Conservation (phyloP, 2,329 filamentous ascomycete genomes). For the Aspergillus flavus region DNA sequence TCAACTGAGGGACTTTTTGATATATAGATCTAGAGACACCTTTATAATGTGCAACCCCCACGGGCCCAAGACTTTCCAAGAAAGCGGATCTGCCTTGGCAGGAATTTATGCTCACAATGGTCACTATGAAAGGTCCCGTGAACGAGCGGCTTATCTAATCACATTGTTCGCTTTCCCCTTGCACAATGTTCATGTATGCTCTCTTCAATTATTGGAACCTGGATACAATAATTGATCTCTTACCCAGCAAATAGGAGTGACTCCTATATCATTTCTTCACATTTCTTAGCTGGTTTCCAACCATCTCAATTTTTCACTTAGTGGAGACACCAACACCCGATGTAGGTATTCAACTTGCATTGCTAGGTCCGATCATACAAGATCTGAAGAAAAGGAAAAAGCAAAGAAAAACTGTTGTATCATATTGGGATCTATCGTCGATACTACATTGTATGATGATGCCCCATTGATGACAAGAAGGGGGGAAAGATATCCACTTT, state of each 20-base stretch:
- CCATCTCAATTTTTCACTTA: background rate
- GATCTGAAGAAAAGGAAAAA: background rate
- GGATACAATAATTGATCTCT: background rate
- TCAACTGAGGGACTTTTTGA: background rate
- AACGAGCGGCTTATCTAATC: background rate
- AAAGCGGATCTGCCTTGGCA: background rate
- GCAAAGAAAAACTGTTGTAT: background rate
- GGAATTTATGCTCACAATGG: background rate
- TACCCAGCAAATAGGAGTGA: background rate
- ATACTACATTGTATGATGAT: background rate
- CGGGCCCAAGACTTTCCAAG: background rate
- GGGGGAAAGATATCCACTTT: background rate
- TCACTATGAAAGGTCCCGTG: background rate
- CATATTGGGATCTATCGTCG: background rate
- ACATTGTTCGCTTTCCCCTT: background rate
- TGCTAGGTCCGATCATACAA: background rate
- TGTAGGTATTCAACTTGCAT: background rate
- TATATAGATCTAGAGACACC: background rate
- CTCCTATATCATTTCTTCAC: background rate
- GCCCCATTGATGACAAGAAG: background rate
- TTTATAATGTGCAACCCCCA: background rate
- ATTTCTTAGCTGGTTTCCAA: background rate
- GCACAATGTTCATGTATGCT: background rate
- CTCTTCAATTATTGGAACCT: slow-evolving; percentile 1
- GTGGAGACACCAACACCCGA: background rate